phyloP scores from a whole-genome alignment of 176 grass and related monocot species.

The Saccharum spontaneum region DNA sequence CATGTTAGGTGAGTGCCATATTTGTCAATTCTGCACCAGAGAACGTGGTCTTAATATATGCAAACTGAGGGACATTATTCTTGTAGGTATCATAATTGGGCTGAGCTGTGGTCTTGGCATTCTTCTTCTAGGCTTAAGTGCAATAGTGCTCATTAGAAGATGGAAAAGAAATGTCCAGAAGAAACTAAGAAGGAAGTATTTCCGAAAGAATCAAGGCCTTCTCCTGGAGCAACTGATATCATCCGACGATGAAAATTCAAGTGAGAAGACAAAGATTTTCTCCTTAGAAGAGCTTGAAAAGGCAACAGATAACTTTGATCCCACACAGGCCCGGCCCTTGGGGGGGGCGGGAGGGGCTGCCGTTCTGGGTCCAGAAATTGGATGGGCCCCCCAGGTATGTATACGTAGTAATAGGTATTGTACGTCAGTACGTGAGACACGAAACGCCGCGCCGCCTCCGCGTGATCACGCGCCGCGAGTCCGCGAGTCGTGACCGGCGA shows the following conservation, averaged over 20 bases:
- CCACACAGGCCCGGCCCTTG: no score
- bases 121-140: background rate
- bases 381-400: no score
- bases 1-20: background rate
- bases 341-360: no score
- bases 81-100: slow-evolving; percentile 1
- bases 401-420: no score
- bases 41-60: background rate
- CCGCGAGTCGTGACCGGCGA: no score
- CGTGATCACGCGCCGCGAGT: no score
- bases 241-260: background rate
- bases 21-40: background rate
- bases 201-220: background rate
- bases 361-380: no score
- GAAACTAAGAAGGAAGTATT: slow-evolving; percentile 9
- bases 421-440: no score
- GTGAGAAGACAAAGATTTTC: background rate
- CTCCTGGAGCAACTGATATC: slow-evolving; percentile 6
- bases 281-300: background rate
- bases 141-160: background rate
- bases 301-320: background rate
- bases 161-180: background rate
- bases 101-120: background rate
- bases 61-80: background rate
- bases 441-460: no score